phyloP scores from a whole-genome alignment of 2,329 filamentous ascomycete species.

The Fusarium sp. region DNA sequence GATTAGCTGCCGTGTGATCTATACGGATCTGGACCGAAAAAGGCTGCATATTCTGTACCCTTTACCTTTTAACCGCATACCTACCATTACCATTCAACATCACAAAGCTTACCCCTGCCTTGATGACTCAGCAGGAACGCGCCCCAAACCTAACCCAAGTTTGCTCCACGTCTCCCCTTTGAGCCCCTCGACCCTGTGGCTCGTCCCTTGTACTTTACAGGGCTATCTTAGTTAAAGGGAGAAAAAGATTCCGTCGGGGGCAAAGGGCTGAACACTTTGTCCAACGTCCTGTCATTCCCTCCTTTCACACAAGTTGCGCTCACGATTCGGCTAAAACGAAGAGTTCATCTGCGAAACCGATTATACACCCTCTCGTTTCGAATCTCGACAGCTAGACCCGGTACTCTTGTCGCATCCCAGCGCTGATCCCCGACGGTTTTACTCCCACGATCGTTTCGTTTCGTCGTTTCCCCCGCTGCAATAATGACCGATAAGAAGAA shows the following conservation, averaged over 20 bases:
- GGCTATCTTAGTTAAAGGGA: slow-evolving; percentile 31
- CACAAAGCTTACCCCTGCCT: slow-evolving; percentile 11
- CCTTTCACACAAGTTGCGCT: slow-evolving; percentile 9
- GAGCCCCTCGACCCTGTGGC: slow-evolving; percentile 39
- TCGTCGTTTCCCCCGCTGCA: not conserved
- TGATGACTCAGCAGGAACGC: slow-evolving; percentile 34
- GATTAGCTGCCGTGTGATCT: slow-evolving; percentile 10
- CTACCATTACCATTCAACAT: not conserved
- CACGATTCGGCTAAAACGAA: not conserved
- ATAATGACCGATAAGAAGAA: slow-evolving; percentile 91
- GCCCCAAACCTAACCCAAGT: slow-evolving; percentile 5
- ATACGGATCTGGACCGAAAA: slow-evolving; percentile 16
- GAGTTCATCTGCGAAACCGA: slow-evolving; percentile 3
- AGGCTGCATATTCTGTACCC: slow-evolving; percentile 9
- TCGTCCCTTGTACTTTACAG: slow-evolving; percentile 10
- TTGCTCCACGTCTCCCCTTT: slow-evolving; percentile 41
- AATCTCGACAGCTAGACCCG: slow-evolving; percentile 20
- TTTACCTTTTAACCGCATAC: not conserved
- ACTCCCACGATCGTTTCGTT: slow-evolving; percentile 47
- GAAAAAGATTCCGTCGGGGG: slow-evolving; percentile 29
- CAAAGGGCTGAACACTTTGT: slow-evolving; percentile 3
- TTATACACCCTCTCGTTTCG: slow-evolving; percentile 9
- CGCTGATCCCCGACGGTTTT: slow-evolving; percentile 21
- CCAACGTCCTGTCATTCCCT: slow-evolving; percentile 4
- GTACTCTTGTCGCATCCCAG: slow-evolving; percentile 28